A percentile compares a stretch with the other conserved stretches of the same genome.
Evolutionary conservation across 2,329 filamentous ascomycete species (phyloP).

Genomic region (Hortaea werneckii): DNA sequence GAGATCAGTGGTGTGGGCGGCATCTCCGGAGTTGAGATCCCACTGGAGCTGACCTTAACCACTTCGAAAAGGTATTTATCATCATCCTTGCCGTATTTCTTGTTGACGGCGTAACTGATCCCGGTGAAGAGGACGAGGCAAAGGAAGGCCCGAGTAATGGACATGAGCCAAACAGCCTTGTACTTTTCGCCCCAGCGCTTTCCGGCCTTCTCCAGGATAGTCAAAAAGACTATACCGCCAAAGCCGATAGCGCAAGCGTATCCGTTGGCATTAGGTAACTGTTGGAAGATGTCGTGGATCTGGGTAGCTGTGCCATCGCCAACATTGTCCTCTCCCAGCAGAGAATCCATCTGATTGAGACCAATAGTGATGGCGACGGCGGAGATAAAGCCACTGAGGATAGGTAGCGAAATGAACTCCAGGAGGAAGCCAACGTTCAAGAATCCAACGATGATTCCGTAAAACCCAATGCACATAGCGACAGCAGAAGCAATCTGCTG

Average conservation of each 20-base stretch:
- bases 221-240: slow-evolving; percentile 46
- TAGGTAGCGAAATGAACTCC: slow-evolving; percentile 55
- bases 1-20: slow-evolving; percentile 40
- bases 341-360: slow-evolving; percentile 52
- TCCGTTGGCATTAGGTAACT: slow-evolving; percentile 48
- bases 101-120: slow-evolving; percentile 54
- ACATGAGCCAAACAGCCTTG: slow-evolving; percentile 48
- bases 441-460: slow-evolving; percentile 46
- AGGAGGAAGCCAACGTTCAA: slow-evolving; percentile 49
- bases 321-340: slow-evolving; percentile 46
- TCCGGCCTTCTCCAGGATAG: slow-evolving; percentile 47
- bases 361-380: slow-evolving; percentile 54
- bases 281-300: slow-evolving; percentile 48
- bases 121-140: slow-evolving; percentile 52
- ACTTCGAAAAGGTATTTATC: slow-evolving; percentile 45
- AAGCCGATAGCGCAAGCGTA: slow-evolving; percentile 52
- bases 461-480: slow-evolving; percentile 54
- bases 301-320: slow-evolving; percentile 45
- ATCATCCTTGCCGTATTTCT: slow-evolving; percentile 25
- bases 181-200: slow-evolving; percentile 50
- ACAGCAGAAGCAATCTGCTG: slow-evolving; percentile 51
- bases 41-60: slow-evolving; percentile 46
- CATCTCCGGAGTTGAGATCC: slow-evolving; percentile 42
- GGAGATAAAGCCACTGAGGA: slow-evolving; percentile 56
- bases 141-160: slow-evolving; percentile 51